Percentiles rank a stretch among this genome's conserved stretches.
Conservation (phyloP, 192 early-diverging fungal genomes). For the Backusella australiensis region DNA sequence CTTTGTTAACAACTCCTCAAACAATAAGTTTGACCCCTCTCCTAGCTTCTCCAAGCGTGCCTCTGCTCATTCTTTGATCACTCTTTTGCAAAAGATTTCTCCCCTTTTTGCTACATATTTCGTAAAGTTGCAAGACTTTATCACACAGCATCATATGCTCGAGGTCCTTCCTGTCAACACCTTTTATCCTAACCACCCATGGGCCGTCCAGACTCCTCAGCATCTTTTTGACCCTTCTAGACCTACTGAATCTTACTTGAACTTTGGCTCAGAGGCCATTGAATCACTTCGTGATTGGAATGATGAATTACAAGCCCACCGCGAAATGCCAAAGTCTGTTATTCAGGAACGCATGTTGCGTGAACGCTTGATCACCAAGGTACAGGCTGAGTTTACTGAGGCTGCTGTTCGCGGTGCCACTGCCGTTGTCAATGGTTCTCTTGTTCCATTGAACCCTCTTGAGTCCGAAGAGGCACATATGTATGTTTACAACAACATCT, state of each 20-base stretch:
- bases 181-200: constrained; percentile 73
- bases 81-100: constrained; percentile 63
- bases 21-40: constrained; percentile 61
- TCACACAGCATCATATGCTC: constrained; percentile 66
- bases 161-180: constrained; percentile 76
- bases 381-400: constrained; percentile 90
- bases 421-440: constrained; percentile 77
- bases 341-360: constrained; percentile 84
- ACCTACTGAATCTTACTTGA: constrained; percentile 60
- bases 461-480: constrained; percentile 77
- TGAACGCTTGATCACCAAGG: constrained; percentile 80
- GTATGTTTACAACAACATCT: constrained; percentile 95
- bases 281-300: constrained; percentile 92
- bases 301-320: constrained; percentile 89
- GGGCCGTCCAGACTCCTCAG: constrained; percentile 63
- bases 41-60: constrained; percentile 43
- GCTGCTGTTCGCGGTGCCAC: constrained; percentile 84
- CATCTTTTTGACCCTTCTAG: constrained; percentile 64
- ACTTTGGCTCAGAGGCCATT: constrained; percentile 58
- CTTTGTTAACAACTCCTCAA: constrained; percentile 81
- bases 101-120: constrained; percentile 71
- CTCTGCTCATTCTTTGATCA: constrained; percentile 64
- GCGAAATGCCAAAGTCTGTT: constrained; percentile 74
- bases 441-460: constrained; percentile 74
- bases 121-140: constrained; percentile 60